Percentiles rank a stretch among this genome's conserved stretches.
phyloP scores from a whole-genome alignment of 1,139 yeast species.

The Saccharomycopsis hybrid region DNA sequence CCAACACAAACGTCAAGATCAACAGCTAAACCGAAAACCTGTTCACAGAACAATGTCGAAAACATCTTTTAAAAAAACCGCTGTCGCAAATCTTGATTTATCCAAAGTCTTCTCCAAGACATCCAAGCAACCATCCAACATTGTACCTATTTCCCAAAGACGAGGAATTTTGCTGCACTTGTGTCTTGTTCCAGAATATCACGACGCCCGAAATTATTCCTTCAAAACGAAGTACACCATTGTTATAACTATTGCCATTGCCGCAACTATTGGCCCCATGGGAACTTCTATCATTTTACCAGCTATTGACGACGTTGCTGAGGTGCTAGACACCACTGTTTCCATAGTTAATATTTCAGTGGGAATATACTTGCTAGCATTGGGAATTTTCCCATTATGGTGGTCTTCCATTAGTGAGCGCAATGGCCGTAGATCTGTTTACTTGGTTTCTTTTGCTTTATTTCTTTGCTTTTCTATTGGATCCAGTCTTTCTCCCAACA shows the following conservation, averaged over 20 bases:
- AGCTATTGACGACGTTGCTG: slow-evolving; percentile 57
- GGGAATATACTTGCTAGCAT: slow-evolving; percentile 65
- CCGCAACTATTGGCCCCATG: slow-evolving; percentile 83
- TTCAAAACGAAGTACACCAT: slow-evolving; percentile 41
- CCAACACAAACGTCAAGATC: not conserved
- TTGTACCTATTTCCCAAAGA: slow-evolving; percentile 39
- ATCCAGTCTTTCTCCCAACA: slow-evolving; percentile 57
- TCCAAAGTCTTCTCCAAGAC: too few relatives aligned
- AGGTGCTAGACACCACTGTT: slow-evolving; percentile 48
- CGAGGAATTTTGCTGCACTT: slow-evolving; percentile 52
- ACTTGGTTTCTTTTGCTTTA: slow-evolving; percentile 57
- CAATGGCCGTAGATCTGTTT: slow-evolving; percentile 69
- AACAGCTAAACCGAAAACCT: not conserved
- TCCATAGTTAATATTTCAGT: slow-evolving; percentile 69
- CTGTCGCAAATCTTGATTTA: too few relatives aligned
- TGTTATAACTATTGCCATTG: slow-evolving; percentile 61
- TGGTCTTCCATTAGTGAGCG: slow-evolving; percentile 79
- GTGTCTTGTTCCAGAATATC: slow-evolving; percentile 61
- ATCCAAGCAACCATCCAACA: not conserved
- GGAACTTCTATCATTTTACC: slow-evolving; percentile 85
- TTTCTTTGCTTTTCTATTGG: slow-evolving; percentile 68
- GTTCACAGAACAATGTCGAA: too few relatives aligned
- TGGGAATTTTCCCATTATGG: slow-evolving; percentile 84
- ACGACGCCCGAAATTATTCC: slow-evolving; percentile 65
- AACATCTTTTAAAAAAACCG: too few relatives aligned